Evolutionary conservation across 1,284 basidiomycete species (phyloP).

Genomic region (Phellopilus nigrolimitatus): DNA sequence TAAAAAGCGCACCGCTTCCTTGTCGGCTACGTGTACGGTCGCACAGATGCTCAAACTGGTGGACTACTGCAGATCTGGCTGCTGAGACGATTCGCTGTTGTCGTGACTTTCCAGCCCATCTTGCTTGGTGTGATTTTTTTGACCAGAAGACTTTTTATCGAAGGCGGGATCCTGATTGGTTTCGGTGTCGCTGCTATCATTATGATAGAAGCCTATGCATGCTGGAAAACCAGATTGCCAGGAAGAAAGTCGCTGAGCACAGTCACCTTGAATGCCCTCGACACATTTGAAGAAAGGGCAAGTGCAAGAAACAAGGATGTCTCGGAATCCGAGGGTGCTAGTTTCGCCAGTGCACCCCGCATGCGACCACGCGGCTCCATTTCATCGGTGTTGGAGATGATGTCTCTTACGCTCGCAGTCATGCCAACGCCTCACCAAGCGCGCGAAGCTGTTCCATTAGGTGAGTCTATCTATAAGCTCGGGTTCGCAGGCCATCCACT

Average conservation of each 20-base stretch:
- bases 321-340: constrained; percentile 46
- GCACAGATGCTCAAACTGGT: constrained; percentile 65
- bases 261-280: constrained; percentile 55
- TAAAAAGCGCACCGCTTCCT: constrained; percentile 77
- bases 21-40: constrained; percentile 68
- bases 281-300: constrained; percentile 45
- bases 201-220: constrained; percentile 54
- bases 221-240: constrained; percentile 44
- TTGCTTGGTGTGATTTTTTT: constrained; percentile 70
- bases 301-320: constrained; percentile 31
- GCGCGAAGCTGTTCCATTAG: constrained; percentile 59
- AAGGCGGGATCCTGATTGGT: constrained; percentile 60
- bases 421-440: constrained; percentile 54
- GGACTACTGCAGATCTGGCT: constrained; percentile 72
- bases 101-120: constrained; percentile 66
- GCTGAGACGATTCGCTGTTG: constrained; percentile 59
- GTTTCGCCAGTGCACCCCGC: constrained; percentile 46
- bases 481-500: constrained; percentile 52
- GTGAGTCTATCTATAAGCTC: constrained; percentile 37
- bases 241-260: constrained; percentile 45
- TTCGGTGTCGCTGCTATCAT: constrained; percentile 48
- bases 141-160: constrained; percentile 60
- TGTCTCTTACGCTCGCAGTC: constrained; percentile 69
- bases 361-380: constrained; percentile 56
- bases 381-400: constrained; percentile 75